A percentile compares a stretch with the other conserved stretches of the same genome.
Conservation (phyloP, 108 stramenopile species). For the Cyclotella choctawhatcheeana region DNA sequence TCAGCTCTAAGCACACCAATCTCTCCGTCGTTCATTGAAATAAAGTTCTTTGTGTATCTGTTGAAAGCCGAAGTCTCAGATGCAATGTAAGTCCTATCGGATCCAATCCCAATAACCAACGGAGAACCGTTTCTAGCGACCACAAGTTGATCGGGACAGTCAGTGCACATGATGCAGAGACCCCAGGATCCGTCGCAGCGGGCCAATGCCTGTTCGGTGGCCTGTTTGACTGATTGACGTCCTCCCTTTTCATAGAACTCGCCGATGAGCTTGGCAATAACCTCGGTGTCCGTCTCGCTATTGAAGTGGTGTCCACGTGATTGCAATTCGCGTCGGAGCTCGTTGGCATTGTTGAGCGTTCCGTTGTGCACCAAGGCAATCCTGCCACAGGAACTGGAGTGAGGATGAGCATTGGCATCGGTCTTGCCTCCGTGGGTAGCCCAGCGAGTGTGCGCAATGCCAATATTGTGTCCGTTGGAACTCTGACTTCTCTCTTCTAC, state of each 20-base stretch:
- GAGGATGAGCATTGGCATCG: slow-evolving; percentile 98
- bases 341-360: slow-evolving; percentile 96
- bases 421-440: slow-evolving; percentile 99
- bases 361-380: slow-evolving; percentile 99
- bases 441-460: slow-evolving; percentile 99
- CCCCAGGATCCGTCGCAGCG: slow-evolving; percentile 91
- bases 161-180: slow-evolving; percentile 68
- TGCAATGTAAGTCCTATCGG: slow-evolving; percentile 95
- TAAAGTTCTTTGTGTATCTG: slow-evolving; percentile 97
- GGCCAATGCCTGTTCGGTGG: slow-evolving; percentile 84
- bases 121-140: slow-evolving; percentile 96
- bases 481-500: slow-evolving; percentile 67
- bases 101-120: slow-evolving; percentile 94
- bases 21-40: slow-evolving; percentile 99
- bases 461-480: slow-evolving; percentile 79
- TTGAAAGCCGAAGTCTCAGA: slow-evolving; percentile 98
- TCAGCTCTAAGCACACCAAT: slow-evolving; percentile 94
- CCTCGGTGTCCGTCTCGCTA: slow-evolving; percentile 98
- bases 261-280: slow-evolving; percentile 97
- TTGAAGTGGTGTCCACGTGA: slow-evolving; percentile 83
- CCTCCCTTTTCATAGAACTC: slow-evolving; percentile 84
- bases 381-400: slow-evolving; percentile 90
- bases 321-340: slow-evolving; percentile 86
- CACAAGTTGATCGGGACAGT: slow-evolving; percentile 78
- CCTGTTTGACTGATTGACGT: slow-evolving; percentile 61